Percentiles rank a stretch among this genome's conserved stretches.
Evolutionary conservation across 768 basidiomycete species (phyloP).

Genomic region (Leccinum obscurum): DNA sequence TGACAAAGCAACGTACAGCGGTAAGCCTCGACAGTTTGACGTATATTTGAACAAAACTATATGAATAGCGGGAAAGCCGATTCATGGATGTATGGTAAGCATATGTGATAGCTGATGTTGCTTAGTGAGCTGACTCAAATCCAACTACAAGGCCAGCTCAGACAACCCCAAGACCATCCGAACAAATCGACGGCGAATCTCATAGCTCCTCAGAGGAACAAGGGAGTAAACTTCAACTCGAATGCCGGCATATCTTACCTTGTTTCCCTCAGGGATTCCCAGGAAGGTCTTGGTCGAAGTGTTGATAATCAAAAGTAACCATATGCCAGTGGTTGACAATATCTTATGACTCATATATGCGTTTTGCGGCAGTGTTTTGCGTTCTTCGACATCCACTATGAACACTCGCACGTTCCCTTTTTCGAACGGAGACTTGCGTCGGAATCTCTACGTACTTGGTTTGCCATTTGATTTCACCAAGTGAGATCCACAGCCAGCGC

Average conservation of each 20-base stretch:
- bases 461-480: conserved; percentile 80
- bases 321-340: background rate
- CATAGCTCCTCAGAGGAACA: conserved; percentile 2
- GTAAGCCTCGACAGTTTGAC: conserved; percentile 26
- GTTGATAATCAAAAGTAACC: conserved; percentile 58
- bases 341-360: conserved; percentile 22
- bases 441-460: conserved; percentile 84
- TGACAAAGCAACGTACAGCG: conserved; percentile 37
- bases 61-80: conserved; percentile 6
- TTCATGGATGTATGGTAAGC: conserved; percentile 13
- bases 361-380: conserved; percentile 39
- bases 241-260: conserved; percentile 8
- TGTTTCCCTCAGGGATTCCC: conserved; percentile 12
- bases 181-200: conserved; percentile 3
- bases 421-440: conserved; percentile 46
- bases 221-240: conserved; percentile 6
- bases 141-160: conserved; percentile 12
- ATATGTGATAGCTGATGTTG: background rate
- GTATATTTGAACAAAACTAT: background rate
- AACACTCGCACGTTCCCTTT: conserved; percentile 17
- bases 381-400: conserved; percentile 9
- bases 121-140: conserved; percentile 3
- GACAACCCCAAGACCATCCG: conserved; percentile 9
- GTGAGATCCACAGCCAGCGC: conserved; percentile 38
- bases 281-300: conserved; percentile 45